Percentiles rank a stretch among this genome's conserved stretches.
These are phyloP conservation scores for Pseudogymnoascus sp. DNA, from an alignment of 2,329 filamentous ascomycete species.

Conservation along the genomic window DNA sequence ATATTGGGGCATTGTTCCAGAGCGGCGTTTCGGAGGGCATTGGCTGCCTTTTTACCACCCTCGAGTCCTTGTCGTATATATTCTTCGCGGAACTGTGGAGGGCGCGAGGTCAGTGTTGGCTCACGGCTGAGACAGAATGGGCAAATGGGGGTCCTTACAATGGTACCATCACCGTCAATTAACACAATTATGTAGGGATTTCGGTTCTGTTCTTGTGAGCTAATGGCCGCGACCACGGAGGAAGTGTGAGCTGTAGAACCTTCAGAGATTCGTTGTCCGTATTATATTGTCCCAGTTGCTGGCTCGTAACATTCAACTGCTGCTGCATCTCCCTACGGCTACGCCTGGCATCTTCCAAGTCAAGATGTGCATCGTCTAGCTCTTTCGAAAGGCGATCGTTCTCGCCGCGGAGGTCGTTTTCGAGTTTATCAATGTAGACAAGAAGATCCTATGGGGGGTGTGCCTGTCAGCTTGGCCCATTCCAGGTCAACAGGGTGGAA, in stretches of 20 bases:
- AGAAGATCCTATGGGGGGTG: conserved; percentile 36
- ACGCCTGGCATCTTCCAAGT: conserved; percentile 41
- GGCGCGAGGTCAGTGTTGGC: not conserved
- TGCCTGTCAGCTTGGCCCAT: not conserved
- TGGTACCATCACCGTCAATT: conserved; percentile 54
- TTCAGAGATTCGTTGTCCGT: conserved; percentile 37
- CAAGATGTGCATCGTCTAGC: conserved; percentile 38
- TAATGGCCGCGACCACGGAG: not conserved
- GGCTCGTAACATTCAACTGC: conserved; percentile 34
- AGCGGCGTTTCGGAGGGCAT: conserved; percentile 40
- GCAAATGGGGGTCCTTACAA: conserved; percentile 35
- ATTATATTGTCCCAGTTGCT: conserved; percentile 28
- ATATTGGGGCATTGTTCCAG: conserved; percentile 37
- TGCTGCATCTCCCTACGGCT: conserved; percentile 43
- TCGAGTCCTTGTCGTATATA: conserved; percentile 44
- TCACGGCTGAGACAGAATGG: conserved; percentile 2
- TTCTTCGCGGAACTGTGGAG: conserved; percentile 45
- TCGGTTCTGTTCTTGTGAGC: conserved; percentile 25
- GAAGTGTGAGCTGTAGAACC: conserved; percentile 29
- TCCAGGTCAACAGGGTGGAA: not conserved
- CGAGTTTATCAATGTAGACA: conserved; percentile 36
- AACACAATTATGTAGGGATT: conserved; percentile 53
- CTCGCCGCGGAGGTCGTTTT: conserved; percentile 36
- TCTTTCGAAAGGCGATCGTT: conserved; percentile 35
- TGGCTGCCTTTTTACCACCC: conserved; percentile 31